These are phyloP conservation scores for Plasmodium vinckei DNA, from an alignment of 169 alveolate species.

Conservation along the genomic window DNA sequence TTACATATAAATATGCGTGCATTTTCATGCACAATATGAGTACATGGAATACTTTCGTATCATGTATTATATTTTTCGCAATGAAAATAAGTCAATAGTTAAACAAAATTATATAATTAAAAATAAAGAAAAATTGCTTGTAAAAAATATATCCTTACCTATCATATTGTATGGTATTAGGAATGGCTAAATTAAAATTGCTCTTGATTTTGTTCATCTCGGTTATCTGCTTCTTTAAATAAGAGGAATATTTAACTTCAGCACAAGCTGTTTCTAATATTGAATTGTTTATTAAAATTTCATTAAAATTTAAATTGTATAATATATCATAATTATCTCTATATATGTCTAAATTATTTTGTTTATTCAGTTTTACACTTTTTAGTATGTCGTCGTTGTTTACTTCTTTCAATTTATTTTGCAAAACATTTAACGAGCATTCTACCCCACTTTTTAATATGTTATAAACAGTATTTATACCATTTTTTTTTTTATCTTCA, in stretches of 20 bases:
- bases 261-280: slow-evolving; percentile 80
- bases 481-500: neutral
- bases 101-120: too few species aligned
- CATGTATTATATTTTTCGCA: too few species aligned
- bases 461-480: slow-evolving; percentile 28
- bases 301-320: neutral
- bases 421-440: slow-evolving; percentile 32
- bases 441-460: slow-evolving; percentile 61
- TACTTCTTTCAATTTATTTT: slow-evolving; percentile 18
- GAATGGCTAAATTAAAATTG: slow-evolving; percentile 76
- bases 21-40: neutral
- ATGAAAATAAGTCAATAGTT: too few species aligned
- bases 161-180: slow-evolving; percentile 77
- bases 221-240: slow-evolving; percentile 75
- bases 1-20: neutral
- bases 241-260: slow-evolving; percentile 80
- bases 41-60: too few species aligned
- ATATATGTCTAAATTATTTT: slow-evolving; percentile 1
- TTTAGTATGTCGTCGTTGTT: neutral
- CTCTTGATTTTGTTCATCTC: slow-evolving; percentile 77
- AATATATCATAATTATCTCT: slow-evolving; percentile 5
- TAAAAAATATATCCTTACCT: slow-evolving; percentile 53
- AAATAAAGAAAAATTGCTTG: too few species aligned
- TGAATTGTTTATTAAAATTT: slow-evolving; percentile 31
- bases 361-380: slow-evolving; percentile 1